Evolutionary conservation across 2,329 filamentous ascomycete genomes (phyloP), one percentile per base, ranked within the genome.

Genomic region (Colletotrichum australisinense): DNA sequence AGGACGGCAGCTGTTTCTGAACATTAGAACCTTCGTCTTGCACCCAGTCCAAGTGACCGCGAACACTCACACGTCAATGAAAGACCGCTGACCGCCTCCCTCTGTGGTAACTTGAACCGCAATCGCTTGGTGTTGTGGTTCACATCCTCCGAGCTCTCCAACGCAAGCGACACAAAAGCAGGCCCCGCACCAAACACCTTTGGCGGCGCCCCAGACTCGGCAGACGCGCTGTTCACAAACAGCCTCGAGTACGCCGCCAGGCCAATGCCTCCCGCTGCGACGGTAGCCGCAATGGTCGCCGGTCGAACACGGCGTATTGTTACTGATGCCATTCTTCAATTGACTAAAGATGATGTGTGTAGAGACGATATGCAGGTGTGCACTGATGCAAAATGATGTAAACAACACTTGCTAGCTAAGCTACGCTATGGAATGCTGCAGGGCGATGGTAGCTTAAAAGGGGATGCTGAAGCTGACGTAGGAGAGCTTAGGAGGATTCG

Each of bases 101-200:
- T 88, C 82, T 97, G 94, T 12, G 94, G 94, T 53, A 98, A 91
- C 79, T 93, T 92, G 85, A 99, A 98, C 77, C 94, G 92, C 81
- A 98, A 88, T 78, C 90, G 92, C 91, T 98, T 98, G 78, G 95
- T 97, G 88, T 98, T 98, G 89, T 95, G 93, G 87, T 95, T 98
- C 85, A 98, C 85, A 57, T 88, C 84, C 85, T 97, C 93, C 63
- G 95, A 89, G 69, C 93, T 91, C 70, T 94, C 90, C 69, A 98
- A 88, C 85, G 93, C 92, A 78, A 98, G 89, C 74, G 91, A 92
- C 75, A 98, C 83, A 85, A 95, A 98, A 0, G 82, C 80, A 0
- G 83, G 82, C 0, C 84, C 84, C 0, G 75, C 71, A 2, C 80
- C 80, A 70, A 86, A 84, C 1, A 80, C 67, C 62, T 71, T 73